phyloP scores from a whole-genome alignment of 306 rosid species.

The Begonia fuchsioides region DNA sequence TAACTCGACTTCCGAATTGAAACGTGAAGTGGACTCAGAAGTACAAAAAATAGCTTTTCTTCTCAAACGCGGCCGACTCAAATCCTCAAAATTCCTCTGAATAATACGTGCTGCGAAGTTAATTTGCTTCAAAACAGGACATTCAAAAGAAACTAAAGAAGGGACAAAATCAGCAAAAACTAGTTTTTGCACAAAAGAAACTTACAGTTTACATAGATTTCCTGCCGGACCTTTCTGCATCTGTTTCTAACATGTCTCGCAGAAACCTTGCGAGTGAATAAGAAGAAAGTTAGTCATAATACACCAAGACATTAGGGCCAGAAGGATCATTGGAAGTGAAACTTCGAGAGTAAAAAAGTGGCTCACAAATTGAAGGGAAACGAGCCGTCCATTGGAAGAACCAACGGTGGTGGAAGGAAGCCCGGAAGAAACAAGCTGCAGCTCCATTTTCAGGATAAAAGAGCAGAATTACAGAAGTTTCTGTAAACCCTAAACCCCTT shows the following conservation, averaged over 20 bases:
- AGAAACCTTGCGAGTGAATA: constrained; percentile 9
- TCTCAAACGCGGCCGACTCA: constrained; percentile 11
- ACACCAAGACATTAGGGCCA: neutral
- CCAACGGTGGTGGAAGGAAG: constrained; percentile 20
- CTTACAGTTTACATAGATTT: constrained; percentile 20
- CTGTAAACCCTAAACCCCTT: constrained; percentile 13
- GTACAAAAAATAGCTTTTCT: constrained; percentile 23
- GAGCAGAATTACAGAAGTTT: constrained; percentile 14
- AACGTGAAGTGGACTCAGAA: constrained; percentile 30
- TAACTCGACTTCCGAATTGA: constrained; percentile 30
- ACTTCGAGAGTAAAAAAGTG: neutral
- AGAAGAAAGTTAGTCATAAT: constrained; percentile 1
- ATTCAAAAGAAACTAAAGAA: neutral
- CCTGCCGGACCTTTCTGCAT: constrained; percentile 10
- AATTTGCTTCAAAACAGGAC: neutral
- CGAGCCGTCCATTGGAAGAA: constrained; percentile 9
- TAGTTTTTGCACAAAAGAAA: neutral
- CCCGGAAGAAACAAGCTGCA: constrained; percentile 28
- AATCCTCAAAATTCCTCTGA: constrained; percentile 20
- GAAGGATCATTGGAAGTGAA: constrained; percentile 1
- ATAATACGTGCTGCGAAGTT: constrained; percentile 5
- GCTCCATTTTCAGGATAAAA: constrained; percentile 23
- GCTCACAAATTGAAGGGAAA: constrained; percentile 10
- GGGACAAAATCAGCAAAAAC: neutral
- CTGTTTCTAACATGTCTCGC: constrained; percentile 8